Conservation (phyloP, 2,329 filamentous ascomycete species). For the Ophiostoma sp. region DNA sequence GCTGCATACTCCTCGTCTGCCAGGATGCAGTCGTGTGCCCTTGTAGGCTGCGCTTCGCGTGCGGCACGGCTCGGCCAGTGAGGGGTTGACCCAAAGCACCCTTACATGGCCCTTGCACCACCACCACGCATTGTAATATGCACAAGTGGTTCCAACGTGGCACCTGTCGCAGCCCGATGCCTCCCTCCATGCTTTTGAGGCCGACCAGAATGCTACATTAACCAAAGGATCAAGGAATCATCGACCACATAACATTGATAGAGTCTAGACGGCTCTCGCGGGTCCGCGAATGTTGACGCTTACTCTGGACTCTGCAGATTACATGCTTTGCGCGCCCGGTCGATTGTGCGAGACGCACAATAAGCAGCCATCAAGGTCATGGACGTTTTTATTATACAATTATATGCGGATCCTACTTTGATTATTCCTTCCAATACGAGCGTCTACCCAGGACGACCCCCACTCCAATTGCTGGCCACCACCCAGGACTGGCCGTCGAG, state of each 20-base stretch:
- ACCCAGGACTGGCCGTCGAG: constrained; percentile 28
- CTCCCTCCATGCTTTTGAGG: not conserved
- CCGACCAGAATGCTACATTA: not conserved
- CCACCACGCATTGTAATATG: not conserved
- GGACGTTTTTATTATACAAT: not conserved
- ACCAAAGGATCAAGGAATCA: not conserved
- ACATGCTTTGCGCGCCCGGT: not conserved
- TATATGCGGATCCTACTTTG: not conserved
- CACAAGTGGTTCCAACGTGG: not conserved
- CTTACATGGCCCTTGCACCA: not conserved
- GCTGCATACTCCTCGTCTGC: not conserved
- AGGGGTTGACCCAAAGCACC: not conserved
- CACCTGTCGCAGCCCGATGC: constrained; percentile 8
- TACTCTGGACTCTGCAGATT: not conserved
- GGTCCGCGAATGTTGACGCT: not conserved
- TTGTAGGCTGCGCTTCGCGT: not conserved
- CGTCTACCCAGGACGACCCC: not conserved
- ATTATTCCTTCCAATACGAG: not conserved
- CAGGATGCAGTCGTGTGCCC: not conserved
- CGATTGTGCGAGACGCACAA: not conserved
- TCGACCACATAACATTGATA: not conserved
- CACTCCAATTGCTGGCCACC: constrained; percentile 26
- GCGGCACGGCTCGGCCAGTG: constrained; percentile 5
- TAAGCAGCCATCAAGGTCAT: not conserved
- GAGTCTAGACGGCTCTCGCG: not conserved